phyloP scores from a whole-genome alignment of 371 early-diverging fungal species.

The Rhizopus delemar region DNA sequence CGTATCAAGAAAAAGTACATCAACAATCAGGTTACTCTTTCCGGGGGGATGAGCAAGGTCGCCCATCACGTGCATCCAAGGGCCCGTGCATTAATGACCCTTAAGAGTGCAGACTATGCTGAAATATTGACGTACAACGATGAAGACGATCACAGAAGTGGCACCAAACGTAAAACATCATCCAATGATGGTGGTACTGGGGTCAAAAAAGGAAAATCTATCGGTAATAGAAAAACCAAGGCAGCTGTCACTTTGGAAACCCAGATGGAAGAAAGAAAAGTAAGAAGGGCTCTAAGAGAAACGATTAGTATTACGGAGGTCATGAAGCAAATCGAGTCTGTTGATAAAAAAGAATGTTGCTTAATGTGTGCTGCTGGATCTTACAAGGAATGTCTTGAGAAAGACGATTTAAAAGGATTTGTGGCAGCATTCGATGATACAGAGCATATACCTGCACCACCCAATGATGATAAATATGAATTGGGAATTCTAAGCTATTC shows the following conservation, averaged over 20 bases:
- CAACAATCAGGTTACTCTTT: slow-evolving; percentile 23
- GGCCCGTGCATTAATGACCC: slow-evolving; percentile 34
- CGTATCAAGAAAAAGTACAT: slow-evolving; percentile 14
- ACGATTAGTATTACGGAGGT: slow-evolving; percentile 6
- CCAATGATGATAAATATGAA: slow-evolving; percentile 23
- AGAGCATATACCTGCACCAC: slow-evolving; percentile 20
- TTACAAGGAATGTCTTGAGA: slow-evolving; percentile 31
- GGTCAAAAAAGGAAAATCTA: slow-evolving; percentile 6
- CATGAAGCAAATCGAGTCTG: slow-evolving; percentile 4
- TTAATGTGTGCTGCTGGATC: slow-evolving; percentile 26
- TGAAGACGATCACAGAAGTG: slow-evolving; percentile 9
- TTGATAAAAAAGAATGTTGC: slow-evolving; percentile 35
- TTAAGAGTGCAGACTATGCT: slow-evolving; percentile 11
- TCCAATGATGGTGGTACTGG: not conserved
- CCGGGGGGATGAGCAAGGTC: not conserved
- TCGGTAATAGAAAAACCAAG: slow-evolving; percentile 15
- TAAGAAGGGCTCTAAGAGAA: slow-evolving; percentile 22
- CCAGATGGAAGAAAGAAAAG: slow-evolving; percentile 14
- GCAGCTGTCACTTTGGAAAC: slow-evolving; percentile 16
- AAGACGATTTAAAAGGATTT: slow-evolving; percentile 21
- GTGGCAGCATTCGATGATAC: slow-evolving; percentile 17
- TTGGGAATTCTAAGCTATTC: slow-evolving; percentile 25
- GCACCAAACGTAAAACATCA: slow-evolving; percentile 5
- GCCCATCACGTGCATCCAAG: slow-evolving; percentile 30
- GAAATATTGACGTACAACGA: slow-evolving; percentile 3